Base-by-base conservation (phyloP, 2,329 filamentous ascomycete species). In the Aspergillus ochraceus region DNA sequence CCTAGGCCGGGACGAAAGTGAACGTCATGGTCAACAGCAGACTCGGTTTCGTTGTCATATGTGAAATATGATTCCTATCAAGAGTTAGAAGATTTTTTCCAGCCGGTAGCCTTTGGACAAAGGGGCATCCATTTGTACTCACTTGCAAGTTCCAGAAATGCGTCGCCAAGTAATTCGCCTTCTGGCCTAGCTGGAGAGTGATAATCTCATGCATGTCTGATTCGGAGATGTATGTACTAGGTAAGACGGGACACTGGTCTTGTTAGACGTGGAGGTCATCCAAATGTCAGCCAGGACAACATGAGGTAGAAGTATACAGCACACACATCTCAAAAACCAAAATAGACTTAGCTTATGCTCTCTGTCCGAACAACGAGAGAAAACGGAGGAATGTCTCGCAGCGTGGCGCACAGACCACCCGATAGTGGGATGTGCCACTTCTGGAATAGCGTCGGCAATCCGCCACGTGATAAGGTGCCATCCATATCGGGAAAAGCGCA, bases 121-220 rank as follows among this genome's bases (percentile, higher is more conserved):
- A 55, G 59, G 54, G 50, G 14, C 5, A 20, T n/a, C 17, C 32
- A 53, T 26, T 12, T 36, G 11, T n/a, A 10, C 66, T 45, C 75
- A 91, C 91, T 82, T 97, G 94, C 6, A 90, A 83, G 70, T 99
- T 99, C 95, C 95, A 99, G 76, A 97, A 99, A 79, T 99, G 95
- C 0, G 93, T 96, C 30, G 90, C 93, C 22, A 96, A 80, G 71
- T 97, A 96, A 76, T 99, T 99, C 74, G 90, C 93, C 72, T 90
- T 88, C 74, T 96, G 90, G 49, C 95, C 95, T 61, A 98, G 87
- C 81, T 99, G 95, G 50, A 99, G 81, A 0, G 94, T 97, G 62
- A 99, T 83, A 62, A 98, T 92, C 78, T 99, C 95, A 77, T 93
- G 92, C 95, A 99, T 98, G 17, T 55, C 65, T 55, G 52, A 59